Conservation (phyloP, 2,329 filamentous ascomycete species). For the Hirsutella thompsonii region DNA sequence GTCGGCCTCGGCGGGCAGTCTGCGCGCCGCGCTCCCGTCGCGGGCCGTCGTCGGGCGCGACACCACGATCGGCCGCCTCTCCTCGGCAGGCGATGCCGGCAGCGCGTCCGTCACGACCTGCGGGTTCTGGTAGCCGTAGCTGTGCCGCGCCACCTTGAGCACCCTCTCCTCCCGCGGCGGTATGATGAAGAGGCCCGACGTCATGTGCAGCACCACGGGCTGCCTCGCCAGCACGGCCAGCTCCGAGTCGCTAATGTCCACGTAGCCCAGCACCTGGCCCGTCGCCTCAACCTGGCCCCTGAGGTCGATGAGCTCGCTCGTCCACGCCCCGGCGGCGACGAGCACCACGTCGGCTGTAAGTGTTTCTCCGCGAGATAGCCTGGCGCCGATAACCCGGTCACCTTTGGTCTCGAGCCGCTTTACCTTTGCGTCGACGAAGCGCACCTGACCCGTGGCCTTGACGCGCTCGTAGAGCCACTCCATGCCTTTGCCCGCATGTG, state of each 20-base stretch:
- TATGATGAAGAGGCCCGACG: slow-evolving; percentile 61
- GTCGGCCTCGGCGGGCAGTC: slow-evolving; percentile 48
- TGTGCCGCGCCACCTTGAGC: slow-evolving; percentile 60
- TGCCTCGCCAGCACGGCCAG: slow-evolving; percentile 48
- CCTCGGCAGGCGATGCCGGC: slow-evolving; percentile 14
- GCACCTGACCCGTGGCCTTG: slow-evolving; percentile 39
- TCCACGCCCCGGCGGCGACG: slow-evolving; percentile 82
- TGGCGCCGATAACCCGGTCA: slow-evolving; percentile 39
- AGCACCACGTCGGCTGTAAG: slow-evolving; percentile 57
- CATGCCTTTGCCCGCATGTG: slow-evolving; percentile 62
- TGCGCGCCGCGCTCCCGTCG: slow-evolving; percentile 26
- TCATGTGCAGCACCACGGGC: slow-evolving; percentile 63
- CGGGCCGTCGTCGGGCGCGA: slow-evolving; percentile 23
- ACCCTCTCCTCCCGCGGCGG: slow-evolving; percentile 45
- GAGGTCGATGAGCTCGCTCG: slow-evolving; percentile 63
- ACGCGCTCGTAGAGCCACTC: slow-evolving; percentile 44
- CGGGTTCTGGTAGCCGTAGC: slow-evolving; percentile 53
- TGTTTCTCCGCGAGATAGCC: slow-evolving; percentile 19
- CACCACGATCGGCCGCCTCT: slow-evolving; percentile 17
- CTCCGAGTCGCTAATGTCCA: slow-evolving; percentile 61
- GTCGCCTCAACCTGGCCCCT: slow-evolving; percentile 66
- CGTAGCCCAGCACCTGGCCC: slow-evolving; percentile 69
- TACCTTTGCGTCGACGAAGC: slow-evolving; percentile 39
- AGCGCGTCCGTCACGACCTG: slow-evolving; percentile 20
- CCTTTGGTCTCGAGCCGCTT: slow-evolving; percentile 25